phyloP scores from a whole-genome alignment of 768 basidiomycete species.

The Scleroderma citrinum region DNA sequence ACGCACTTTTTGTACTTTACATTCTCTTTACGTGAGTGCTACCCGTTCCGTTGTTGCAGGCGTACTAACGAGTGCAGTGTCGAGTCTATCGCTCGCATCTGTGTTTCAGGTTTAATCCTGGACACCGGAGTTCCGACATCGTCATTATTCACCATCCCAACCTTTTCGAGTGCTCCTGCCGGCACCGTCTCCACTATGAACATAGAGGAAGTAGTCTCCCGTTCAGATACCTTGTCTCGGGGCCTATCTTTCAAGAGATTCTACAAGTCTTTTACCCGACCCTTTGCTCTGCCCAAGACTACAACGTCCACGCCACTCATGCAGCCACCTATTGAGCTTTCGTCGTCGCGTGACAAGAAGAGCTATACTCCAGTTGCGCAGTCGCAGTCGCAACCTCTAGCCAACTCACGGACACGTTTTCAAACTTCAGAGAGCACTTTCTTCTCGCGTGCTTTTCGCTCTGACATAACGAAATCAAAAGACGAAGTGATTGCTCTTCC shows the following conservation, averaged over 20 bases:
- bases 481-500: conserved; percentile 44
- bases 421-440: conserved; percentile 45
- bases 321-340: conserved; percentile 4
- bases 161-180: conserved; percentile 26
- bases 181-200: conserved; percentile 23
- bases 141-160: conserved; percentile 39
- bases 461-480: conserved; percentile 34
- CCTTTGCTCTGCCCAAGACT: conserved; percentile 42
- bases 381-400: conserved; percentile 25
- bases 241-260: conserved; percentile 40
- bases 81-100: conserved; percentile 83
- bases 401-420: conserved; percentile 27
- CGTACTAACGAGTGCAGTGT: conserved; percentile 41
- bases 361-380: conserved; percentile 16
- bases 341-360: neutral
- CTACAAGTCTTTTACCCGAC: conserved; percentile 43
- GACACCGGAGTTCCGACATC: conserved; percentile 69
- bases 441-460: conserved; percentile 43
- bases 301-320: conserved; percentile 13
- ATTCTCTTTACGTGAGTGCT: conserved; percentile 73
- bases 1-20: conserved; percentile 78
- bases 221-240: conserved; percentile 35
- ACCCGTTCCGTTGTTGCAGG: neutral
- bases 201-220: conserved; percentile 16
- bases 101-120: conserved; percentile 82